Percentiles rank a stretch among this genome's conserved stretches.
Evolutionary conservation across 352 stramenopile genomes (phyloP).

Genomic region (Globisporangium splendens): DNA sequence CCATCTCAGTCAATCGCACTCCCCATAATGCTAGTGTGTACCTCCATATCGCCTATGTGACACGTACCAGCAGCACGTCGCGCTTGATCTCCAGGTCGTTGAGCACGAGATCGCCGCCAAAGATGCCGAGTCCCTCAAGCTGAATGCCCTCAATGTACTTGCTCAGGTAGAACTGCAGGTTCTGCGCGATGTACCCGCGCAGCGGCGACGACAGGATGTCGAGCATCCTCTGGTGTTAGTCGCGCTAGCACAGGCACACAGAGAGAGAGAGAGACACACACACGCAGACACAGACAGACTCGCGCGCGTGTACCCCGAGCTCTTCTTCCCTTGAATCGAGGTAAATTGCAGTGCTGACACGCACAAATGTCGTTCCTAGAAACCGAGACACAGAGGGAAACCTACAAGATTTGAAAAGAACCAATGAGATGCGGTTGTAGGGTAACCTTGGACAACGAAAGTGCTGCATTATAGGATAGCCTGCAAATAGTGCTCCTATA

Average conservation of each 20-base stretch:
- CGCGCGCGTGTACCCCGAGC: not conserved
- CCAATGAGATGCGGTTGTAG: not conserved
- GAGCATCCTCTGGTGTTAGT: slow-evolving; percentile 39
- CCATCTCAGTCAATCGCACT: not conserved
- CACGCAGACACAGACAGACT: not conserved
- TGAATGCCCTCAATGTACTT: slow-evolving; percentile 90
- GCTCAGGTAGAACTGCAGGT: slow-evolving; percentile 84
- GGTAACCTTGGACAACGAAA: not conserved
- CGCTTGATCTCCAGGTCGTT: slow-evolving; percentile 89
- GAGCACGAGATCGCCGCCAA: slow-evolving; percentile 81
- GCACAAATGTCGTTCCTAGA: not conserved
- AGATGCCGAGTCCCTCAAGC: slow-evolving; percentile 79
- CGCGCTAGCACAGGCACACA: not conserved
- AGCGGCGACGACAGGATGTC: slow-evolving; percentile 84
- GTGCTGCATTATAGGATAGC: too few relatives aligned
- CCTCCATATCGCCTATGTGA: not conserved
- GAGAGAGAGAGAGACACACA: too few relatives aligned
- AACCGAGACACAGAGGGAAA: not conserved
- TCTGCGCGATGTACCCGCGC: slow-evolving; percentile 84
- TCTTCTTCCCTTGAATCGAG: not conserved
- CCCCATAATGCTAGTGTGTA: not conserved
- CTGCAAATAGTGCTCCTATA: too few relatives aligned
- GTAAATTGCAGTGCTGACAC: not conserved
- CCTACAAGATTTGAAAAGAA: not conserved
- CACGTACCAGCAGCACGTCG: slow-evolving; percentile 58